Evolutionary conservation across 2,329 filamentous ascomycete species (phyloP).

Genomic region (Diaporthe batatas): DNA sequence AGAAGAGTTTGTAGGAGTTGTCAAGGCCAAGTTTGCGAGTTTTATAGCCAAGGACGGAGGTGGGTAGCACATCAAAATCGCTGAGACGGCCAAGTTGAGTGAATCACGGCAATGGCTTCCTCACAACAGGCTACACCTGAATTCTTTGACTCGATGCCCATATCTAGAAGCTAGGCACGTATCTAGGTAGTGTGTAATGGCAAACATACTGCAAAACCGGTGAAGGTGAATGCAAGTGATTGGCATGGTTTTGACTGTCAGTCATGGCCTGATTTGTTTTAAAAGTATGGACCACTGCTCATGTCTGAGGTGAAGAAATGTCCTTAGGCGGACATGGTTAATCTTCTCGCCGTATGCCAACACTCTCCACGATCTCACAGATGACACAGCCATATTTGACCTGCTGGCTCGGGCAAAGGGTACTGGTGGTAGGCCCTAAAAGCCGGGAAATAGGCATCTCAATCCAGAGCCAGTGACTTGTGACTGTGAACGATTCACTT

Average conservation of each 20-base stretch:
- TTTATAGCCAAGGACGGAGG: background rate
- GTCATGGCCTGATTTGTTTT: background rate
- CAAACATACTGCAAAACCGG: background rate
- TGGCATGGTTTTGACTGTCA: background rate
- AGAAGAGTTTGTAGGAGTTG: background rate
- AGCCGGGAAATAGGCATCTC: background rate
- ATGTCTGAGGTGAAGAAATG: background rate
- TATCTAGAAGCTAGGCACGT: background rate
- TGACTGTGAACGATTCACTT: background rate
- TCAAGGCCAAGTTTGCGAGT: background rate
- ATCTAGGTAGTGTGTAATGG: too few relatives aligned
- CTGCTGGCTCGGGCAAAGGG: background rate
- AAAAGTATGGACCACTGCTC: background rate
- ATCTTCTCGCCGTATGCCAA: background rate
- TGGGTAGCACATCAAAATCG: background rate
- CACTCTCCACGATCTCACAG: background rate
- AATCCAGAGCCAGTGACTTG: background rate
- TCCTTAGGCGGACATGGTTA: background rate
- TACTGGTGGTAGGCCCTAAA: too few relatives aligned
- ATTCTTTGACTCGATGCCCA: background rate
- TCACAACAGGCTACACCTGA: background rate
- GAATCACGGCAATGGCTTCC: background rate
- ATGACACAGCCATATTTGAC: fast-evolving
- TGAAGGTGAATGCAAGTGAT: background rate
- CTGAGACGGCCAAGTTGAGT: background rate